These are phyloP conservation scores for Colletotrichum eleusines DNA, from an alignment of 2,329 filamentous ascomycete genomes.

Conservation along the genomic window DNA sequence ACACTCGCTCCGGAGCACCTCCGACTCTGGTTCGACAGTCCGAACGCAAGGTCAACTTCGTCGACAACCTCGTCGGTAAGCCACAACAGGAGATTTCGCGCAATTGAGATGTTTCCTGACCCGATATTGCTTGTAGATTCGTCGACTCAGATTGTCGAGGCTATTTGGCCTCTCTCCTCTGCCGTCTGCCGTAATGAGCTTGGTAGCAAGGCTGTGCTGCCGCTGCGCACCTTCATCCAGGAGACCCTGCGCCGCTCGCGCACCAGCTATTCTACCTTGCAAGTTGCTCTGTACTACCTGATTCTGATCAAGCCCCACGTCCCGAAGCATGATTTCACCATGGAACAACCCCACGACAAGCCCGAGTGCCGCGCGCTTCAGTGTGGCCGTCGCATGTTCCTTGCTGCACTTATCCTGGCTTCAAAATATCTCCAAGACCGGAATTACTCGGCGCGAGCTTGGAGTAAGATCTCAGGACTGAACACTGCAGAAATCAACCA, in stretches of 20 bases:
- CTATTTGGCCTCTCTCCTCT: slow-evolving; percentile 94
- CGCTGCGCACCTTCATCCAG: slow-evolving; percentile 95
- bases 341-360: slow-evolving; percentile 82
- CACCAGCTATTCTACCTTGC: slow-evolving; percentile 96
- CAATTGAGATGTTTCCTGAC: slow-evolving; percentile 44
- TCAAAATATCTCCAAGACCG: slow-evolving; percentile 98
- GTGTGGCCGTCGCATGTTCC: slow-evolving; percentile 97
- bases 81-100: slow-evolving; percentile 44
- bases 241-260: slow-evolving; percentile 95
- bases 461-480: slow-evolving; percentile 99
- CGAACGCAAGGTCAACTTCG: slow-evolving; percentile 94
- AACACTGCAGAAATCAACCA: slow-evolving; percentile 94
- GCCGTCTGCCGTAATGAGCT: slow-evolving; percentile 80
- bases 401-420: slow-evolving; percentile 92
- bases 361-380: slow-evolving; percentile 84
- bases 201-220: slow-evolving; percentile 82
- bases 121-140: slow-evolving; percentile 75
- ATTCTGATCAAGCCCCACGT: slow-evolving; percentile 93
- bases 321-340: slow-evolving; percentile 84
- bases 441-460: slow-evolving; percentile 96
- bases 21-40: slow-evolving; percentile 86
- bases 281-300: slow-evolving; percentile 96
- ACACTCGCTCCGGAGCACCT: slow-evolving; percentile 65
- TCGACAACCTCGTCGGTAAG: slow-evolving; percentile 98
- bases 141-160: slow-evolving; percentile 95